Base-by-base conservation (phyloP, 2,329 filamentous ascomycete species). In the Venturia carpophila region DNA sequence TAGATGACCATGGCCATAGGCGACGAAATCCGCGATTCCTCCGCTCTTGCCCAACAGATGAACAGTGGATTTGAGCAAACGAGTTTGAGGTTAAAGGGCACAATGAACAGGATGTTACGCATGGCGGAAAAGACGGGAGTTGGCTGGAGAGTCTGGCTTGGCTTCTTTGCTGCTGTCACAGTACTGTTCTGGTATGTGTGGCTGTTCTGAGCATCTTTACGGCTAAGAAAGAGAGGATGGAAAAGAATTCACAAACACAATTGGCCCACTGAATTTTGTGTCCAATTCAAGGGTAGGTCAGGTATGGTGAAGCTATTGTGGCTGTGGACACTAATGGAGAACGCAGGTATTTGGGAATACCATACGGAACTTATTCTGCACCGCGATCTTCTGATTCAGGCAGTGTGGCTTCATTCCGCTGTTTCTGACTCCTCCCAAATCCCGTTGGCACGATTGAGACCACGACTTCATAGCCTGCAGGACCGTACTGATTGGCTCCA, bases 71-170 rank as follows among this genome's bases (percentile, higher is more conserved):
- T 97, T 74, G 93, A 97, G 74, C 86, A 84, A 71, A 95, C 93
- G 64, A 82, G 92, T 42, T 78, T 92, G 63, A 85, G 90, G 68
- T 80, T 99, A 68, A 84, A 87, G 56, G 92, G 93, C 64, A 97
- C 95, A 21, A 97, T 99, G 94, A 96, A 91, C 74, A 83, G 92
- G 66, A 99, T 99, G 94, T 78, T 97, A 69, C 75, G 93, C 64
- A 99, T 99, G 94, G 94, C 94, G 5, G 85, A 97, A 79, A 83
- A 87, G 71, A 96, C 92, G 1, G 94, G 94, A n/a, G 88, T 99
- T 11, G 88, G 92, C 72, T 99, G 94, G 94, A 93, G 85, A 77
- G 89, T 92, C 66, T 99, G 94, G 94, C 75, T 97, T 63, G 82
- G 80, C 55, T 99, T 99, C 78, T 96, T 99, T 75, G 82, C 86